Evolutionary conservation across 768 basidiomycete genomes (phyloP).

Genomic region (Dictyophora rubrovolvata): DNA sequence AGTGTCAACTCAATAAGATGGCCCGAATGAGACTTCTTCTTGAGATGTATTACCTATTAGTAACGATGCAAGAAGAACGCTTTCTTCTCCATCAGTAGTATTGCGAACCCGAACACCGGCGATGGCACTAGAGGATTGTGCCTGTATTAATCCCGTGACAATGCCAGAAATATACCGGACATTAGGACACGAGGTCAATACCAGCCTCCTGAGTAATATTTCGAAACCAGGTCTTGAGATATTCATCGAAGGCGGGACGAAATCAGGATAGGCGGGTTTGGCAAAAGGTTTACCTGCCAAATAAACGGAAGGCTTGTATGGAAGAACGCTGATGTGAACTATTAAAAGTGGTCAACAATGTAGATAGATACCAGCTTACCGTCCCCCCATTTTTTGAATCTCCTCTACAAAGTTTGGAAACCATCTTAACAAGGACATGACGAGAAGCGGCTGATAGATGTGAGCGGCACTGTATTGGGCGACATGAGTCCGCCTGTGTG

Average conservation of each 20-base stretch:
- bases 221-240: conserved; percentile 1
- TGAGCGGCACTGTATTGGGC: conserved; percentile 3
- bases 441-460: conserved; percentile 4
- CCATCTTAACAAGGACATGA: background rate
- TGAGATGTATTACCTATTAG: background rate
- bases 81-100: background rate
- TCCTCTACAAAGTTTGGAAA: conserved; percentile 1
- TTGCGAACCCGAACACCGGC: background rate
- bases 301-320: background rate
- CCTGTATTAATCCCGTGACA: background rate
- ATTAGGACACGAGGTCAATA: conserved; percentile 1
- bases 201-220: conserved; percentile 1
- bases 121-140: background rate
- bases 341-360: background rate
- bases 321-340: background rate
- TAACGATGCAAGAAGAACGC: background rate
- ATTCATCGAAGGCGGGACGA: background rate
- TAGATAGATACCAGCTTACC: background rate
- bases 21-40: too few species aligned
- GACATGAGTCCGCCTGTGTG: background rate
- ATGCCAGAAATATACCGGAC: conserved; percentile 4
- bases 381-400: background rate
- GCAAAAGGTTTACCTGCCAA: background rate
- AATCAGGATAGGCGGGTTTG: background rate
- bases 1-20: background rate